These are phyloP conservation scores for Ogataea trehaloabstinens DNA, from an alignment of 805 yeast genomes.

Conservation along the genomic window DNA sequence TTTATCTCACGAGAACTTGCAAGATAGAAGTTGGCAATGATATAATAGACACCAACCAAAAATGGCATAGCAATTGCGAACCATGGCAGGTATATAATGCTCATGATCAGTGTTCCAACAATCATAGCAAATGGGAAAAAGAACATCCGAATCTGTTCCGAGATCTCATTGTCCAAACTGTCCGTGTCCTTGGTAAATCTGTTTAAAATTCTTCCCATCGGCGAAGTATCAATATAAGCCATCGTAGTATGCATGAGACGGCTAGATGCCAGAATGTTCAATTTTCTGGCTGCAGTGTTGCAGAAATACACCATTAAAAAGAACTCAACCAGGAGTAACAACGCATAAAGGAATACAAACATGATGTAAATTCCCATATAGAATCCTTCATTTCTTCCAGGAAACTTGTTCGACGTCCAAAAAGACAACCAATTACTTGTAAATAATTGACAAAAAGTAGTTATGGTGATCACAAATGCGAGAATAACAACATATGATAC, in stretches of 20 bases:
- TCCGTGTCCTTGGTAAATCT: conserved; percentile 88
- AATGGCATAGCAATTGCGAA: conserved; percentile 66
- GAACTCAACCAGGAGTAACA: conserved; percentile 46
- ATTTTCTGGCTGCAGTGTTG: conserved; percentile 49
- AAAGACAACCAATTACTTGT: conserved; percentile 78
- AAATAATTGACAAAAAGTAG: conserved; percentile 53
- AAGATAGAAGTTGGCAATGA: conserved; percentile 57
- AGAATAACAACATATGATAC: conserved; percentile 24
- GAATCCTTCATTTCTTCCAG: conserved; percentile 41
- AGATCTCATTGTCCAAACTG: conserved; percentile 74
- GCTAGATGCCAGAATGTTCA: conserved; percentile 61
- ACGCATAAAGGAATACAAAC: conserved; percentile 48
- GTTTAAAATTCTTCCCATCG: conserved; percentile 82
- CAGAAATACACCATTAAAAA: conserved; percentile 47
- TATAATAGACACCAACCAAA: conserved; percentile 42
- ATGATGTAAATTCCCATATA: conserved; percentile 74
- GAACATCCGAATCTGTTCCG: conserved; percentile 65
- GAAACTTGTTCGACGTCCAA: conserved; percentile 63
- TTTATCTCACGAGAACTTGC: conserved; percentile 74
- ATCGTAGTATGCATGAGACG: conserved; percentile 74
- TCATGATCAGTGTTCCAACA: conserved; percentile 34
- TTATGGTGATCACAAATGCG: conserved; percentile 25
- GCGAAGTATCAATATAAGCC: conserved; percentile 81
- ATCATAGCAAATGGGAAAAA: conserved; percentile 45
- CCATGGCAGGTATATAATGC: conserved; percentile 52